These are phyloP conservation scores for Calcarisporium arbuscula DNA, from an alignment of 2,329 filamentous ascomycete genomes.

Conservation along the genomic window DNA sequence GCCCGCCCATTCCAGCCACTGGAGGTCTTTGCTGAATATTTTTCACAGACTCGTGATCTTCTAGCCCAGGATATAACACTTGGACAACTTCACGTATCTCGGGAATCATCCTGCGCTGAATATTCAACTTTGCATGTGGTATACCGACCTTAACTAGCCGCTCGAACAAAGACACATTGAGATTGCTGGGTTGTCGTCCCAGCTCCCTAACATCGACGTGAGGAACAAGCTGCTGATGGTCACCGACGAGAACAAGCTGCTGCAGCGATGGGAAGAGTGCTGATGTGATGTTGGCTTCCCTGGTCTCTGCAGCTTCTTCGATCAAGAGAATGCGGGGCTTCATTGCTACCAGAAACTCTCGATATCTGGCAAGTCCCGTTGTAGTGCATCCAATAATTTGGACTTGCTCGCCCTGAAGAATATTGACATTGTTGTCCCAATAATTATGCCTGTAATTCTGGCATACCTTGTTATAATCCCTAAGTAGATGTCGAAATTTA, in stretches of 20 bases:
- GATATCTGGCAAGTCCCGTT: slow-evolving; percentile 76
- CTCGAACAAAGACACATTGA: slow-evolving; percentile 75
- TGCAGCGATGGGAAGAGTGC: slow-evolving; percentile 45
- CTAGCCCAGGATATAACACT: slow-evolving; percentile 39
- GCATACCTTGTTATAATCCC: slow-evolving; percentile 42
- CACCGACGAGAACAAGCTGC: slow-evolving; percentile 59
- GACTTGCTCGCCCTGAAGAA: slow-evolving; percentile 29
- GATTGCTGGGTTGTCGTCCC: slow-evolving; percentile 52
- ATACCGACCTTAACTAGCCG: slow-evolving; percentile 62
- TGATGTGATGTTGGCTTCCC: slow-evolving; percentile 54
- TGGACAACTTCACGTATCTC: slow-evolving; percentile 37
- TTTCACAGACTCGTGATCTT: slow-evolving; percentile 37
- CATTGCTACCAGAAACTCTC: slow-evolving; percentile 59
- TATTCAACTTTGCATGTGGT: slow-evolving; percentile 56
- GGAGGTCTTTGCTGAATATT: slow-evolving; percentile 25
- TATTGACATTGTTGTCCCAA: slow-evolving; percentile 49
- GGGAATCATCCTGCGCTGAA: slow-evolving; percentile 58
- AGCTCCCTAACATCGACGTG: slow-evolving; percentile 58
- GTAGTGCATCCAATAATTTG: slow-evolving; percentile 64
- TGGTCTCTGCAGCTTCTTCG: slow-evolving; percentile 74
- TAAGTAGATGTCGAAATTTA: slow-evolving; percentile 43
- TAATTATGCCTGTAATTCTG: slow-evolving; percentile 48
- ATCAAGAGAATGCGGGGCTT: slow-evolving; percentile 64
- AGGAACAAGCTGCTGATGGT: slow-evolving; percentile 73
- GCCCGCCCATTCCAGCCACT: slow-evolving; percentile 38